Conservation (phyloP, 2,329 filamentous ascomycete genomes). For the Sporothrix luriei region DNA sequence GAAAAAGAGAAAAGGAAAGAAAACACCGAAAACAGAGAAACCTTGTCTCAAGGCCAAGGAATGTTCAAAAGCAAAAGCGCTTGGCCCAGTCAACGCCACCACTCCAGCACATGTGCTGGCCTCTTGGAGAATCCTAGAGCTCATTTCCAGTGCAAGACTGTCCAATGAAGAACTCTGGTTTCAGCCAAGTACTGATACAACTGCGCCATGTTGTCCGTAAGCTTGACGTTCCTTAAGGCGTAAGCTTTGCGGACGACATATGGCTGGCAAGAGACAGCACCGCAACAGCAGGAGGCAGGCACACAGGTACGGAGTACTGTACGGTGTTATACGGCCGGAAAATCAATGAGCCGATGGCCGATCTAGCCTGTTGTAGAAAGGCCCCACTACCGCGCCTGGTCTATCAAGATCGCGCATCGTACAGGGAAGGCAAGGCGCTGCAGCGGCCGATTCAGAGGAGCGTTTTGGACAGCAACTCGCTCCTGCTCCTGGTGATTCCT, state of each 20-base stretch:
- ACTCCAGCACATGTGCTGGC: not conserved
- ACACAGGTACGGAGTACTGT: too few relatives aligned
- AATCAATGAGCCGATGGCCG: not conserved
- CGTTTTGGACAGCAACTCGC: not conserved
- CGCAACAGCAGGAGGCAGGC: too few relatives aligned
- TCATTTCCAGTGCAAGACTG: too few relatives aligned
- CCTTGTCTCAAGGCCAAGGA: not conserved
- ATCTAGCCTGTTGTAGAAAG: slow-evolving; percentile 17
- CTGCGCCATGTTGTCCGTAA: not conserved
- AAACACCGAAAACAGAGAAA: not conserved
- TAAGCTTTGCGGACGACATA: too few relatives aligned
- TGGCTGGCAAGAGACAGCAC: too few relatives aligned
- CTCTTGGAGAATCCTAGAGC: not conserved
- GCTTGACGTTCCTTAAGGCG: too few relatives aligned
- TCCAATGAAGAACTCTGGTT: not conserved
- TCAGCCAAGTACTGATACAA: not conserved
- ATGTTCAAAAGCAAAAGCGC: not conserved
- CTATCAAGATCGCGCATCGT: slow-evolving; percentile 32
- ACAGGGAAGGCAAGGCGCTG: slow-evolving; percentile 10
- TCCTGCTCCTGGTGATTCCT: slow-evolving; percentile 23
- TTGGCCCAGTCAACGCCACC: not conserved
- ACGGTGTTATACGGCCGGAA: not conserved
- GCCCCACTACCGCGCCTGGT: slow-evolving; percentile 8
- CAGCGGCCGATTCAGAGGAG: slow-evolving; percentile 19
- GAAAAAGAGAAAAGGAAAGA: not conserved